phyloP scores from a whole-genome alignment of 106 monocot genomes.

The Allium fistulosum region DNA sequence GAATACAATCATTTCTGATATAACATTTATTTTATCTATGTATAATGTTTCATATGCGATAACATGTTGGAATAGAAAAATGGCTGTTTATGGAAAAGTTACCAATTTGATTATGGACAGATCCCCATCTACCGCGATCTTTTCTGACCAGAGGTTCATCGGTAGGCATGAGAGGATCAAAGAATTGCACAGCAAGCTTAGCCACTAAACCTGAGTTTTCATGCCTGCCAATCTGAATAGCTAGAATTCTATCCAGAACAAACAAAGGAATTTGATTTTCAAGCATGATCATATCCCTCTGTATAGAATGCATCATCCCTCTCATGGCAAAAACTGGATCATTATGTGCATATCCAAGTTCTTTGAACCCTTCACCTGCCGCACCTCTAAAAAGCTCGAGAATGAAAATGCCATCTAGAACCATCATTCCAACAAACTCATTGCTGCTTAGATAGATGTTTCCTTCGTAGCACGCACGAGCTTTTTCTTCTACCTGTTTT shows the following conservation, averaged over 20 bases:
- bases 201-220: slow-evolving; percentile 34
- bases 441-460: slow-evolving; percentile 11
- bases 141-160: slow-evolving; percentile 35
- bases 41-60: too few relatives aligned
- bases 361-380: slow-evolving; percentile 45
- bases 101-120: slow-evolving; percentile 4
- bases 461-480: slow-evolving; percentile 59
- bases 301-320: slow-evolving; percentile 57
- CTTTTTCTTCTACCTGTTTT: slow-evolving; percentile 28
- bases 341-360: slow-evolving; percentile 51
- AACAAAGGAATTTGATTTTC: slow-evolving; percentile 91
- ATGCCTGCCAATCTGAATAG: slow-evolving; percentile 34
- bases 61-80: too few relatives aligned
- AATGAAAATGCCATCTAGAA: slow-evolving; percentile 64
- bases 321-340: slow-evolving; percentile 78
- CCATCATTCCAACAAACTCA: slow-evolving; percentile 43
- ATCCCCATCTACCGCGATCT: slow-evolving; percentile 7
- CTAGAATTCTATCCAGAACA: slow-evolving; percentile 55
- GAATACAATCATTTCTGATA: too few relatives aligned
- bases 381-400: slow-evolving; percentile 72
- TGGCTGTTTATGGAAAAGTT: not conserved
- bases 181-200: slow-evolving; percentile 54
- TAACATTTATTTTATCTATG: too few relatives aligned
- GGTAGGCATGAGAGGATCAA: slow-evolving; percentile 68
- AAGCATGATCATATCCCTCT: slow-evolving; percentile 82